Conservation (phyloP, 768 basidiomycete genomes). For the Amanita exitialis region DNA sequence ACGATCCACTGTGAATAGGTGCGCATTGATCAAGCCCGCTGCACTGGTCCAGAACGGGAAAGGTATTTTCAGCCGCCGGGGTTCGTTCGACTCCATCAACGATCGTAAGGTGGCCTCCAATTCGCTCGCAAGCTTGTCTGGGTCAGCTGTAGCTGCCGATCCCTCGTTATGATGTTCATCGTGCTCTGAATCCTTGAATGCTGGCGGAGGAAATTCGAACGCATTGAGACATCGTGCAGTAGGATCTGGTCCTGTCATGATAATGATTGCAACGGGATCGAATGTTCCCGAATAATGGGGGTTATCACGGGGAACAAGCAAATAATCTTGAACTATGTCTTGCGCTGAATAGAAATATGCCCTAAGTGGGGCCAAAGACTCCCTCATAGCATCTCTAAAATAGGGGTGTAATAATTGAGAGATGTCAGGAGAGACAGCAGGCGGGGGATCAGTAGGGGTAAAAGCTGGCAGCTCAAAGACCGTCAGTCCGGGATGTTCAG, state of each 20-base stretch:
- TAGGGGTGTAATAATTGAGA: slow-evolving; percentile 28
- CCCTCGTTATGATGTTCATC: slow-evolving; percentile 3
- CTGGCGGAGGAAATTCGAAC: slow-evolving; percentile 63
- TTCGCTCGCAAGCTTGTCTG: slow-evolving; percentile 24
- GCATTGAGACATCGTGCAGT: slow-evolving; percentile 46
- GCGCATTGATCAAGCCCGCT: slow-evolving; percentile 29
- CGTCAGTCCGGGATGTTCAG: slow-evolving; percentile 51
- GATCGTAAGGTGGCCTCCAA: slow-evolving; percentile 26
- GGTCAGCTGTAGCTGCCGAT: slow-evolving; percentile 2
- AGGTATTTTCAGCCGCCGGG: slow-evolving; percentile 25
- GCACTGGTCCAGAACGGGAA: slow-evolving; percentile 24
- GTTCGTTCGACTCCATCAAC: slow-evolving; percentile 24
- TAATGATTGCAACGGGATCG: slow-evolving; percentile 61
- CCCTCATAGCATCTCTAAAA: slow-evolving; percentile 53
- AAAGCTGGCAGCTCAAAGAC: slow-evolving; percentile 61
- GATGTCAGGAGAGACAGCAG: slow-evolving; percentile 21
- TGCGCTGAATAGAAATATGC: slow-evolving; percentile 48
- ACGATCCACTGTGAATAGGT: slow-evolving; percentile 36
- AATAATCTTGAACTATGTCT: slow-evolving; percentile 65
- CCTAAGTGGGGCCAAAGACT: slow-evolving; percentile 39
- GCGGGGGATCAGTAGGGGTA: slow-evolving; percentile 39
- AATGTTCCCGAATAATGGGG: slow-evolving; percentile 61
- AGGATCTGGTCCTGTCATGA: slow-evolving; percentile 43
- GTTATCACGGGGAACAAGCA: slow-evolving; percentile 57
- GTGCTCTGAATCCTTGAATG: slow-evolving; percentile 15